These are phyloP conservation scores for Antitrichia curtipendula DNA, from an alignment of 225 moss, liverwort and hornwort species.

Conservation along the genomic window DNA sequence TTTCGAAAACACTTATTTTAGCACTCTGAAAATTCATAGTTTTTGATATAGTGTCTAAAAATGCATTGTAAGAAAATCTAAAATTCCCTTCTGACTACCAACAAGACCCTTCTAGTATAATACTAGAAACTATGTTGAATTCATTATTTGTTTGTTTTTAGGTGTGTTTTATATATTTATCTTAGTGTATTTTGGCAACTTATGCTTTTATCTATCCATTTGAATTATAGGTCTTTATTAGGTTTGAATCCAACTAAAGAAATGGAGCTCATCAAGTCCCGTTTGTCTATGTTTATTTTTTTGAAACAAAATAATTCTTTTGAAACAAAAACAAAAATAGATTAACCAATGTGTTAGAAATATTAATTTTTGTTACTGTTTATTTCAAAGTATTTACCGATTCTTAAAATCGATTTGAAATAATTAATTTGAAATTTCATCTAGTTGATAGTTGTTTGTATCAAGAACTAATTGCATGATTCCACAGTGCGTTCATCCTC, in stretches of 20 bases:
- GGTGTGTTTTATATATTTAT: neutral
- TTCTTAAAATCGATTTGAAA: too few relatives aligned
- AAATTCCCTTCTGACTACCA: neutral
- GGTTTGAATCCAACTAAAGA: neutral
- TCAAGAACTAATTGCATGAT: too few relatives aligned
- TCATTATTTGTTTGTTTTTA: neutral
- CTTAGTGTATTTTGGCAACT: neutral
- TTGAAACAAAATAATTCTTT: rapidly evolving
- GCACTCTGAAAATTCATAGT: neutral
- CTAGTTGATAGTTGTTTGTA: too few relatives aligned
- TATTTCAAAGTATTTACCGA: too few relatives aligned
- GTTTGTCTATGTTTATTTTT: neutral
- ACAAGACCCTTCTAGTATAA: neutral
- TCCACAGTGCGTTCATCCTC: too few relatives aligned
- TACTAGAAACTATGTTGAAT: neutral
- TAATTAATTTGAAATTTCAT: too few relatives aligned
- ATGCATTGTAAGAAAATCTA: neutral
- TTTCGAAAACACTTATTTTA: neutral
- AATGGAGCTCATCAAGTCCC: rapidly evolving
- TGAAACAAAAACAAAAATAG: neutral
- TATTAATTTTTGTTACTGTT: too few relatives aligned
- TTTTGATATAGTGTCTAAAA: neutral
- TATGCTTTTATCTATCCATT: neutral
- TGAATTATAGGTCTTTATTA: neutral
- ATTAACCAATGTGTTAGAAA: neutral